Evolutionary conservation across 2,329 filamentous ascomycete species (phyloP).

Genomic region (Lomentospora prolificans): DNA sequence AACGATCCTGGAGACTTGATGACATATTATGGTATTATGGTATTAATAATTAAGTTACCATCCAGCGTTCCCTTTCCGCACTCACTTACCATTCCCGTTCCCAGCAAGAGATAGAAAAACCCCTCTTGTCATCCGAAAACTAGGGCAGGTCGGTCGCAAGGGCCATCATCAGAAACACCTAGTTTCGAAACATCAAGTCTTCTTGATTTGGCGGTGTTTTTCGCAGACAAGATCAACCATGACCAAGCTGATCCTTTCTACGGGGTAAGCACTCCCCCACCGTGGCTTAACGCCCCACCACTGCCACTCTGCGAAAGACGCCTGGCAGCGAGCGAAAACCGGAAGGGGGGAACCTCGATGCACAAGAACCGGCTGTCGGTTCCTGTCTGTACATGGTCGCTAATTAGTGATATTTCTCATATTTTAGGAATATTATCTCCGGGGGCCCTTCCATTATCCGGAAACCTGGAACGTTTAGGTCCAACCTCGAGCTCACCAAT

Average conservation of each 20-base stretch:
- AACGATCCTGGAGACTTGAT: background rate
- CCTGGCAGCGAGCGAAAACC: background rate
- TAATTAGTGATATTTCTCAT: background rate
- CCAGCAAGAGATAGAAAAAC: background rate
- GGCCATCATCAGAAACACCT: background rate
- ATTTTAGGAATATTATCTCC: conserved; percentile 66
- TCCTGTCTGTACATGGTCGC: background rate
- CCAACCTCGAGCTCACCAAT: conserved; percentile 86
- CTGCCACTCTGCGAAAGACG: background rate
- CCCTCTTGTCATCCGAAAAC: background rate
- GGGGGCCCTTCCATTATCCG: conserved; percentile 76
- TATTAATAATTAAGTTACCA: conserved; percentile 2
- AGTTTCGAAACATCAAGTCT: background rate
- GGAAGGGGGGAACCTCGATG: background rate
- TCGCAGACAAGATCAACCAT: conserved; percentile 23
- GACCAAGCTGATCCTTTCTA: conserved; percentile 78
- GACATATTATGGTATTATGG: conserved; percentile 1
- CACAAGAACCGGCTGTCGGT: background rate
- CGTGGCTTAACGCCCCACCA: background rate
- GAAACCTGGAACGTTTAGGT: conserved; percentile 67
- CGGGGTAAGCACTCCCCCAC: conserved; percentile 51
- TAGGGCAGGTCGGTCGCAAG: background rate
- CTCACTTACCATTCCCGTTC: background rate
- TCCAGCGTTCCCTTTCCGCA: background rate
- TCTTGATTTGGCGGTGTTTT: background rate